Evolutionary conservation across 257 asterid genomes (phyloP).

Genomic region (Solanum ossicruentum): DNA sequence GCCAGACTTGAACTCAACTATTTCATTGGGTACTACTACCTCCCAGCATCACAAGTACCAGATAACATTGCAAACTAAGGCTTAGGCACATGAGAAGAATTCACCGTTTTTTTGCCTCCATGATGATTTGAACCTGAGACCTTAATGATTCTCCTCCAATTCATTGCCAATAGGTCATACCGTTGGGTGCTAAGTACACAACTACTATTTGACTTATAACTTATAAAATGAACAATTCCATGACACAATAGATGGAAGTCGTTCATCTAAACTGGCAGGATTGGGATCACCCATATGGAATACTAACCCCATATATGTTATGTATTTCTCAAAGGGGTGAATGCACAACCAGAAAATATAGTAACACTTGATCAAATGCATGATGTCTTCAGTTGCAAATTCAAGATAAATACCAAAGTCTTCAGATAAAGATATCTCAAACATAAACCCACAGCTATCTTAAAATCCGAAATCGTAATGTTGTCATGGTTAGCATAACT

Average conservation of each 20-base stretch:
- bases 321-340: background rate
- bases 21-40: background rate
- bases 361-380: background rate
- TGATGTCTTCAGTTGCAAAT: background rate
- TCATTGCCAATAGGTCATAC: background rate
- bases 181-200: background rate
- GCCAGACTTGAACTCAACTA: background rate
- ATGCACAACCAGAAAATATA: background rate
- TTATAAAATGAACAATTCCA: background rate
- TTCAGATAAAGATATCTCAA: background rate
- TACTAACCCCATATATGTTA: background rate
- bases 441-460: background rate
- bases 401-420: background rate
- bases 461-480: background rate
- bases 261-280: background rate
- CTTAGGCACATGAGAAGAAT: background rate
- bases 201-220: background rate
- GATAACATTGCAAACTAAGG: background rate
- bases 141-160: background rate
- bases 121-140: background rate
- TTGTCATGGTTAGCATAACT: background rate
- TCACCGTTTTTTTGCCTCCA: background rate
- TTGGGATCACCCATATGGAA: background rate
- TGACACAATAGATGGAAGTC: background rate
- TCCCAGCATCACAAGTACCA: background rate